Evolutionary conservation across 2,329 filamentous ascomycete species (phyloP).

Genomic region (Sporothrix sp.): DNA sequence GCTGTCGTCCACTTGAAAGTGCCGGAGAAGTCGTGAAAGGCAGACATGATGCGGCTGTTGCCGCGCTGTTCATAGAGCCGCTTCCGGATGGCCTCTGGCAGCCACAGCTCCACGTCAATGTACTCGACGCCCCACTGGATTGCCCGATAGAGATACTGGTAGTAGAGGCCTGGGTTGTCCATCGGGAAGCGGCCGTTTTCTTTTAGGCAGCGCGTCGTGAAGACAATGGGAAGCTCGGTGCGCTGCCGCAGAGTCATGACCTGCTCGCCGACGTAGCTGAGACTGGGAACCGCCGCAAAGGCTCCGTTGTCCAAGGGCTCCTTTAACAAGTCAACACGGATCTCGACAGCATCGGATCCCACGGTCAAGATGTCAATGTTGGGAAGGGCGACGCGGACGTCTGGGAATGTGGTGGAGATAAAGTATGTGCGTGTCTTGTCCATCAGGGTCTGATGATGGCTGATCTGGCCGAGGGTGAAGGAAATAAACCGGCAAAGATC

Average conservation of each 20-base stretch:
- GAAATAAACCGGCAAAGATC: constrained; percentile 72
- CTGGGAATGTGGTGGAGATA: constrained; percentile 81
- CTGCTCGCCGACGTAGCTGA: constrained; percentile 79
- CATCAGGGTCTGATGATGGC: constrained; percentile 66
- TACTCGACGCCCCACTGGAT: constrained; percentile 88
- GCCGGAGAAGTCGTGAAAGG: constrained; percentile 81
- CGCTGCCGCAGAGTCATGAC: constrained; percentile 74
- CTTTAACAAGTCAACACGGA: constrained; percentile 71
- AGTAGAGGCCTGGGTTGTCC: constrained; percentile 65
- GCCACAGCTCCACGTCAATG: constrained; percentile 80
- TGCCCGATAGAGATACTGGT: constrained; percentile 70
- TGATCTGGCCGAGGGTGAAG: constrained; percentile 69
- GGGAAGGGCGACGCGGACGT: constrained; percentile 70
- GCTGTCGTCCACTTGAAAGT: constrained; percentile 73
- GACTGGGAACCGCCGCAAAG: constrained; percentile 58
- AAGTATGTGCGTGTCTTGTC: constrained; percentile 72
- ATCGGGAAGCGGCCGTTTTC: constrained; percentile 82
- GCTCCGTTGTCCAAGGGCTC: constrained; percentile 56
- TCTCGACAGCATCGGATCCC: constrained; percentile 75
- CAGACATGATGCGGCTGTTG: constrained; percentile 80
- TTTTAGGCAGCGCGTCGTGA: constrained; percentile 70
- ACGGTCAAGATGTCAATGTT: constrained; percentile 84
- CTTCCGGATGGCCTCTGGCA: constrained; percentile 65
- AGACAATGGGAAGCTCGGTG: constrained; percentile 83
- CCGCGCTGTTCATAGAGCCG: constrained; percentile 60